Evolutionary conservation across 1,284 basidiomycete species (phyloP), one percentile per base, ranked within the genome.

Genomic region (Mycena sp.): DNA sequence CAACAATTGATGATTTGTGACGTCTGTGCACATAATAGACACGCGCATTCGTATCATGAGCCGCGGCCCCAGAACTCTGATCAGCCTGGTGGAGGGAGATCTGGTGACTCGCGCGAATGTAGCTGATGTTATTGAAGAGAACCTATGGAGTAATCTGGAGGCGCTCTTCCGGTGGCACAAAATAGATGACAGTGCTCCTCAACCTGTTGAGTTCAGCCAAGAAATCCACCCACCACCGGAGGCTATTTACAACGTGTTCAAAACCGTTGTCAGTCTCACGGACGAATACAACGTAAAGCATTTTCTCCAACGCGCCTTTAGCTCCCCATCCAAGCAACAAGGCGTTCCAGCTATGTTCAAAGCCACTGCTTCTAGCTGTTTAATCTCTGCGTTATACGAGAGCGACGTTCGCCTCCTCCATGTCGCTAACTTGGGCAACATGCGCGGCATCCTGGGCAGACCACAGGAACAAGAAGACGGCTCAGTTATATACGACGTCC

Each of bases 361-460:
- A 17, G 58, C 45, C 3, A 45, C 55, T 0, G 7, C 58, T 11
- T 32, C 59, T 6, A 49, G 44, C 37, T 51, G 38, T 12, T 44
- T 64, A 21, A 21, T 61, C 17, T 61, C 65, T 7, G 62, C 62
- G 26, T 75, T 86, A 60, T 87, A 83, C 67, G 83, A 87, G 63
- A 75, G 72, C 6, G 73, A 79, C 48, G 76, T 78, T 12, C 73
- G 78, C 2, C 65, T 75, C 4, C 75, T 87, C 1, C 79, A 79
- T 61, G 72, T 85, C 17, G 86, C 85, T 0, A 78, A 84, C 41
- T 83, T 86, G 0, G 88, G 88, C 6, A 85, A 88, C 70, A 83
- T 81, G 11, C 83, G 87, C n/a, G 87, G 87, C 3, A 80, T 90
- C 4, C 78, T 88, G 6, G 88, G 88, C 2, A 79, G 85, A 43